Evolutionary conservation across 345 rosid genomes (phyloP), one percentile per base, ranked within the genome.

Genomic region (Murraya paniculata): DNA sequence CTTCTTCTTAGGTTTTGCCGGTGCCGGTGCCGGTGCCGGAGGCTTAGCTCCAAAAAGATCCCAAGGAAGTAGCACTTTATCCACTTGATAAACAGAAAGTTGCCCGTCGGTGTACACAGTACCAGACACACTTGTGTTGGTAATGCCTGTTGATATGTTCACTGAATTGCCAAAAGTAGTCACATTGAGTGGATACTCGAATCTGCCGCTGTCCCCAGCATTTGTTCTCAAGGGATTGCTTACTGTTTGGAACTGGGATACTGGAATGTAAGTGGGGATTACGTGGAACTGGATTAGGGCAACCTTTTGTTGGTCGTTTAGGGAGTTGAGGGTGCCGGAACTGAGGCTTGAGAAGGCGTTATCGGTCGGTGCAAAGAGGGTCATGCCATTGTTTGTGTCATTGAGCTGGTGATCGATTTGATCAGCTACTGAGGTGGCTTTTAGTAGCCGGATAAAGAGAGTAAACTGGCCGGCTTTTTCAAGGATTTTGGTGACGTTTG

Each of bases 21-120:
- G 87, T 4, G 88, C 65, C 0, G 91, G 89, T 0, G 91, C 84
- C 0, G 89, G 85, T 0, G 91, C 84, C 0, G 91, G 91, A 39
- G 91, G 88, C 71, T 80, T 85, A 6, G 84, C 77, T 10, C 83
- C 84, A n/a, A 88, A 82, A 48, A 88, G 76, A 66, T 77, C 84
- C 61, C 80, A 56, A 11, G 91, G 91, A 61, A 83, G 89, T 78
- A 83, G 38, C 85, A 88, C 33, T 45, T 45, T 45, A 45, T 45
- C 50, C 50, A 45, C 50, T 45, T 45, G 50, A 45, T 45, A 45
- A 45, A 88, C 80, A 3, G 87, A 86, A 60, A 86, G 81, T 58
- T 83, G 86, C 19, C 72, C 78, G 70, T 88, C 89, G n/a, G 80
- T 74, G 65, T 76, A 85, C 0, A 88, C 64, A 24, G 78, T 36